Conservation (phyloP, 179 eudicot species). For the Silene vulgaris region DNA sequence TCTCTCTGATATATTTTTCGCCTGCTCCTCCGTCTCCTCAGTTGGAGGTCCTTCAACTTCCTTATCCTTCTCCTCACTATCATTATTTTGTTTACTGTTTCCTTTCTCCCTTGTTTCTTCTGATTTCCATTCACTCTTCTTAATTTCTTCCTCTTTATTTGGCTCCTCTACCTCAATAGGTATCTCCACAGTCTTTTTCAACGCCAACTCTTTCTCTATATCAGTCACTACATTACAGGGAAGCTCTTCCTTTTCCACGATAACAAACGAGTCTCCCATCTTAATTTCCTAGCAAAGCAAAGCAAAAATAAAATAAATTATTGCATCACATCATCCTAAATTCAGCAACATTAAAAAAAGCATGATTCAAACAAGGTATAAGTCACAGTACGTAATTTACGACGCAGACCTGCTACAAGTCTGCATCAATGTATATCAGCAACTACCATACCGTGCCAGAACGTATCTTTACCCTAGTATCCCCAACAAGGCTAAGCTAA, state of each 20-base stretch:
- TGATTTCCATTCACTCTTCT: conserved; percentile 6
- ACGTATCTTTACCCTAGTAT: neutral
- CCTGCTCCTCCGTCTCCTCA: conserved; percentile 15
- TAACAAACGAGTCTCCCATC: conserved; percentile 28
- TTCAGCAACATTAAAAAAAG: neutral
- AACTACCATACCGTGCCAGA: neutral
- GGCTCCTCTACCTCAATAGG: conserved; percentile 31
- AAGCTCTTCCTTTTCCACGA: conserved; percentile 41
- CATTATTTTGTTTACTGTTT: conserved; percentile 20
- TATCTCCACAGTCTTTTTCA: conserved; percentile 26
- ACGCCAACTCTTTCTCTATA: conserved; percentile 19
- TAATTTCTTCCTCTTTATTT: conserved; percentile 26
- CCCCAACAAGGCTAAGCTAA: neutral
- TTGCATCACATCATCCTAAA: conserved; percentile 3
- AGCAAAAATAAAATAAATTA: neutral
- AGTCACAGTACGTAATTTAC: neutral
- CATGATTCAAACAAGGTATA: no score
- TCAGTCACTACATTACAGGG: conserved; percentile 25
- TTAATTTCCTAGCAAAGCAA: conserved; percentile 21
- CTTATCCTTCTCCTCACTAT: neutral
- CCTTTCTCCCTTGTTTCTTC: conserved; percentile 15
- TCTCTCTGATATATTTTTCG: conserved; percentile 19
- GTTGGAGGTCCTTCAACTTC: neutral
- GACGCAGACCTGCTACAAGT: neutral
- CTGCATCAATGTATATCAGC: neutral